Percentiles rank a stretch among this genome's conserved stretches.
Evolutionary conservation across 768 basidiomycete genomes (phyloP).

Genomic region (Mycena polygramma): DNA sequence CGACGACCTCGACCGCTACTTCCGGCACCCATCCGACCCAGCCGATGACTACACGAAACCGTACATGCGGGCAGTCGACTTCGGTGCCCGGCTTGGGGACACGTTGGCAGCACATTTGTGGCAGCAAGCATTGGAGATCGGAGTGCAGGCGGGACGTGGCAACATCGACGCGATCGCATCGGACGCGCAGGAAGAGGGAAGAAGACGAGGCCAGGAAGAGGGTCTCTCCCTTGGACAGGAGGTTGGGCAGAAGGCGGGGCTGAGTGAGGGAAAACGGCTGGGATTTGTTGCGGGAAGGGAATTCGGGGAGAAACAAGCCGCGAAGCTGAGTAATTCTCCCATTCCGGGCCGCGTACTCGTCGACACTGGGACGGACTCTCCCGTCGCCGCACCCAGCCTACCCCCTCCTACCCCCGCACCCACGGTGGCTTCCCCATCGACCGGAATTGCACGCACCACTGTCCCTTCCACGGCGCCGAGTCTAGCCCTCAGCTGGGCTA

Average conservation of each 20-base stretch:
- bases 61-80: neutral
- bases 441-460: too few relatives aligned
- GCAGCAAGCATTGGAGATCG: slow-evolving; percentile 3
- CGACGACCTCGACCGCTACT: neutral
- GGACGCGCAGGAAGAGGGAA: too few relatives aligned
- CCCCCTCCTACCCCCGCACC: neutral
- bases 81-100: neutral
- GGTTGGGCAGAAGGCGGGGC: neutral
- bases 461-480: too few relatives aligned
- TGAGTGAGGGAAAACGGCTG: slow-evolving; percentile 16
- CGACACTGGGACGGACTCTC: slow-evolving; percentile 10
- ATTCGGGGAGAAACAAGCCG: slow-evolving; percentile 11
- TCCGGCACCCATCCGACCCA: slow-evolving; percentile 2
- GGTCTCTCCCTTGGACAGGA: too few relatives aligned
- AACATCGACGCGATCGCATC: too few relatives aligned
- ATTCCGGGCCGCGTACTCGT: neutral
- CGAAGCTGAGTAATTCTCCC: slow-evolving; percentile 5
- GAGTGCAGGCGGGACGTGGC: neutral
- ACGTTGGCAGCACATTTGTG: neutral
- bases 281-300: slow-evolving; percentile 11
- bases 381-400: neutral
- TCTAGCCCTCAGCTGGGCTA: too few relatives aligned
- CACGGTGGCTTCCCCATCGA: too few relatives aligned
- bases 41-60: neutral
- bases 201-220: too few relatives aligned